Evolutionary conservation across 2,329 filamentous ascomycete species (phyloP).

Genomic region (Colletotrichum costaricense): DNA sequence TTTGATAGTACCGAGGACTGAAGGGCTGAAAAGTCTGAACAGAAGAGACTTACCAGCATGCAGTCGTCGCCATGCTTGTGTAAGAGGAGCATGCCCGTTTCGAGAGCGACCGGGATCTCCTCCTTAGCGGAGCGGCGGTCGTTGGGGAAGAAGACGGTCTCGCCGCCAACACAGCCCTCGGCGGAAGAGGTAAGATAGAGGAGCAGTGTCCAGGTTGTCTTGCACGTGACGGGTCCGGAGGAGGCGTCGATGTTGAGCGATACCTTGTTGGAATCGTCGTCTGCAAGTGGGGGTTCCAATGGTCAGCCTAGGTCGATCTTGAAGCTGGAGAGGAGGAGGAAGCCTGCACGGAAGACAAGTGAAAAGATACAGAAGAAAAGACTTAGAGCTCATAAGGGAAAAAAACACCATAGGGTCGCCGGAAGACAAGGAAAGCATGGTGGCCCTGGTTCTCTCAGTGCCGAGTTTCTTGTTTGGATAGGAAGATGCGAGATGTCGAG

Average conservation of each 20-base stretch:
- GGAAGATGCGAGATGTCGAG: conserved; percentile 15
- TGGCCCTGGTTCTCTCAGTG: neutral
- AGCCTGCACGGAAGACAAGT: conserved; percentile 31
- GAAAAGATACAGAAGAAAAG: conserved; percentile 21
- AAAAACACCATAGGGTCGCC: conserved; percentile 2
- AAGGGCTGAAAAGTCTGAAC: neutral
- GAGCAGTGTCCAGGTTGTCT: conserved; percentile 91
- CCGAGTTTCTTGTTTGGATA: conserved; percentile 4
- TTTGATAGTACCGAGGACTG: neutral
- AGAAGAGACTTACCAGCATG: conserved; percentile 69
- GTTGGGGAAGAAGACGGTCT: conserved; percentile 91
- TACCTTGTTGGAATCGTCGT: conserved; percentile 87
- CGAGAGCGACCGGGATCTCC: conserved; percentile 78
- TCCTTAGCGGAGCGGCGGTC: conserved; percentile 66
- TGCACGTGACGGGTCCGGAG: conserved; percentile 56
- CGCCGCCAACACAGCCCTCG: conserved; percentile 80
- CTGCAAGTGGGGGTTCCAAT: conserved; percentile 54
- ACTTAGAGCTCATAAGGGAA: neutral
- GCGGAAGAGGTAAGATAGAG: conserved; percentile 80
- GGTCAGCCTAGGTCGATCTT: conserved; percentile 23
- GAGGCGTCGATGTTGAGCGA: conserved; percentile 41
- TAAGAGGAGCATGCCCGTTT: conserved; percentile 86
- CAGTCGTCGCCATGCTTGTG: conserved; percentile 93
- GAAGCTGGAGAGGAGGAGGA: conserved; percentile 7
- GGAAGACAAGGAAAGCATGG: neutral